Percentiles rank a stretch among this genome's conserved stretches.
Evolutionary conservation across 2,329 filamentous ascomycete genomes (phyloP).

Genomic region (Claviceps arundinis): DNA sequence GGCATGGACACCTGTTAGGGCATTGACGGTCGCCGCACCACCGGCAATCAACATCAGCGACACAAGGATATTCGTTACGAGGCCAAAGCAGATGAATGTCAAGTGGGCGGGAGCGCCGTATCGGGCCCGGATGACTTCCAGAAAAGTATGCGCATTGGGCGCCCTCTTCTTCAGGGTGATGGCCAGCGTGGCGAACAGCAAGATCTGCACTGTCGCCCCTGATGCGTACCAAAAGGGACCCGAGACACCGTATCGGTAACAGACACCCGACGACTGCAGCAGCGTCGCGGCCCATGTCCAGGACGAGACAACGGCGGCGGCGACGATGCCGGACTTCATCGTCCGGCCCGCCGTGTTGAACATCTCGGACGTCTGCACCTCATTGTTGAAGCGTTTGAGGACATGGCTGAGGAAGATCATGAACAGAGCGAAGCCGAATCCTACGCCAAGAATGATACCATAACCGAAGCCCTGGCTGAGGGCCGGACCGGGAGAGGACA

Average conservation of each 20-base stretch:
- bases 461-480: conserved; percentile 56
- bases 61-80: conserved; percentile 77
- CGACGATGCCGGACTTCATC: conserved; percentile 79
- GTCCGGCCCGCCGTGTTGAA: conserved; percentile 81
- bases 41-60: conserved; percentile 83
- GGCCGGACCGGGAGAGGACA: conserved; percentile 18
- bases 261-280: conserved; percentile 67
- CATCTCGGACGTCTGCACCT: conserved; percentile 83
- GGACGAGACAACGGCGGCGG: conserved; percentile 78
- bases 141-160: conserved; percentile 74
- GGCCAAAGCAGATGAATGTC: conserved; percentile 69
- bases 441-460: conserved; percentile 63
- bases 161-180: conserved; percentile 81
- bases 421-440: conserved; percentile 59
- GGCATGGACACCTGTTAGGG: conserved; percentile 36
- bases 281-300: conserved; percentile 90
- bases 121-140: conserved; percentile 70
- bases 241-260: conserved; percentile 62
- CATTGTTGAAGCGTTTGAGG: conserved; percentile 46
- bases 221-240: conserved; percentile 49
- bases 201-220: conserved; percentile 73
- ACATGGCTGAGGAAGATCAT: conserved; percentile 65
- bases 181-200: conserved; percentile 79
- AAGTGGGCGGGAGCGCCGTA: conserved; percentile 61
- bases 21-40: conserved; percentile 45